Percentiles rank a stretch among this genome's conserved stretches.
Evolutionary conservation across 2,329 filamentous ascomycete species (phyloP).

Genomic region (Ophiostoma australiae): DNA sequence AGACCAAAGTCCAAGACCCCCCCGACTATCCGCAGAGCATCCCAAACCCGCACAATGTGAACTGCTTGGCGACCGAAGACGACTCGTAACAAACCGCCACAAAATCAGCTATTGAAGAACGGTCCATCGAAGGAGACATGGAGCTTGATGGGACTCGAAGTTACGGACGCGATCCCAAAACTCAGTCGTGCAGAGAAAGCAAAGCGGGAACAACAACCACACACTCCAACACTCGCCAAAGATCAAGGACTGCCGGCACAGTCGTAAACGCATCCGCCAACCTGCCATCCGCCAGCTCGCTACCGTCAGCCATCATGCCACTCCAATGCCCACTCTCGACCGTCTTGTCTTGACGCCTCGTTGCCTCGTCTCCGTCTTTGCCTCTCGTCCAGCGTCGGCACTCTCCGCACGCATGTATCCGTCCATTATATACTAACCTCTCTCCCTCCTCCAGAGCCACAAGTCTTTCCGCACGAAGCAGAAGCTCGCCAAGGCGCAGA

Average conservation of each 20-base stretch:
- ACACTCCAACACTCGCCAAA: neutral
- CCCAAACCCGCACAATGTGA: neutral
- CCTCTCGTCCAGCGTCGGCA: no score
- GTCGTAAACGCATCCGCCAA: no score
- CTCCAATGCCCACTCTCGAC: no score
- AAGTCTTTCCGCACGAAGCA: constrained; percentile 99
- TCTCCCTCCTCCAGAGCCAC: constrained; percentile 66
- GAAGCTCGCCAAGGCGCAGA: constrained; percentile 99
- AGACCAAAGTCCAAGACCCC: neutral
- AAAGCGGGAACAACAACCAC: no score
- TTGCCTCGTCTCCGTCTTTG: neutral
- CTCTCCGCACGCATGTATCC: neutral
- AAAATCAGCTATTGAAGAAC: no score
- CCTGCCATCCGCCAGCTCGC: neutral
- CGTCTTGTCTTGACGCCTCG: neutral
- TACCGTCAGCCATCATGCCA: neutral
- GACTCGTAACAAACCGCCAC: no score
- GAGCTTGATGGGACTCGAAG: no score
- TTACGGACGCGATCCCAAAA: no score
- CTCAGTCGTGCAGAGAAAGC: no score
- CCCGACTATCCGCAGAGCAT: neutral
- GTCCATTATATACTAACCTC: constrained; percentile 17
- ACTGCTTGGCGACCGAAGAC: neutral
- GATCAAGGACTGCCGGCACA: no score
- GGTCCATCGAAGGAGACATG: no score